Base-by-base conservation (phyloP, 2,329 filamentous ascomycete genomes). In the Fusarium proliferatum region DNA sequence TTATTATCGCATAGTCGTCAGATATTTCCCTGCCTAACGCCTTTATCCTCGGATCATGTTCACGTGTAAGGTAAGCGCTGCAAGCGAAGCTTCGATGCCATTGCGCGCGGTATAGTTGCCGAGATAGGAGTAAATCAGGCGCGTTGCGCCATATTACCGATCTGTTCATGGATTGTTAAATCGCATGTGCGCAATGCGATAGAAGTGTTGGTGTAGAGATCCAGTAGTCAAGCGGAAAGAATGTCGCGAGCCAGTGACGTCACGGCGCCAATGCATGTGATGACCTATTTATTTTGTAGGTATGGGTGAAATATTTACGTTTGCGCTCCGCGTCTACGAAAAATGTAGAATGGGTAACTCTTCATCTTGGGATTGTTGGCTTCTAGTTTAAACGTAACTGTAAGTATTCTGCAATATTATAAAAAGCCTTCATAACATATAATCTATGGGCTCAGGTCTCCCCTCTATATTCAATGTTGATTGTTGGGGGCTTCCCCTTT, bases 1-100 rank as follows among this genome's bases (percentile, higher is more conserved):
- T 82, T 42, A 87, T 80, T 17, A 76, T 69, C 26, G 86, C 85
- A 76, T 85, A 88, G 28, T 87, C 86, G 61, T 87, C 82, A 42
- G 80, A 80, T 56, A 88, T 86, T 66, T 83, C 72, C 55, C 79
- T 81, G 2, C 82, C 85, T 9, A 86, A 64, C n/a, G 83, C 81
- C 15, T 77, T 79, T 33, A 86, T 73, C 48, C 85, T 80, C 12
- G 85, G 82, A 69, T 86, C 85, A 21, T 76, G 67, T 34, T 76
- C 68, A 26, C 71, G 73, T 6, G 60, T 51, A 36, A 73, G 59
- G 38, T 42, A 52, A 9, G 46, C 45, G 17, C 64, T 59, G 9
- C 68, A 60, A 16, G 73, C 57, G 45, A 79, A 77, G 33, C 38
- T 41, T 21, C 73, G 76, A 33, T 46, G 49, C 33, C 59, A 60